phyloP scores from a whole-genome alignment of 306 rosid species.

The Malus asiatica region DNA sequence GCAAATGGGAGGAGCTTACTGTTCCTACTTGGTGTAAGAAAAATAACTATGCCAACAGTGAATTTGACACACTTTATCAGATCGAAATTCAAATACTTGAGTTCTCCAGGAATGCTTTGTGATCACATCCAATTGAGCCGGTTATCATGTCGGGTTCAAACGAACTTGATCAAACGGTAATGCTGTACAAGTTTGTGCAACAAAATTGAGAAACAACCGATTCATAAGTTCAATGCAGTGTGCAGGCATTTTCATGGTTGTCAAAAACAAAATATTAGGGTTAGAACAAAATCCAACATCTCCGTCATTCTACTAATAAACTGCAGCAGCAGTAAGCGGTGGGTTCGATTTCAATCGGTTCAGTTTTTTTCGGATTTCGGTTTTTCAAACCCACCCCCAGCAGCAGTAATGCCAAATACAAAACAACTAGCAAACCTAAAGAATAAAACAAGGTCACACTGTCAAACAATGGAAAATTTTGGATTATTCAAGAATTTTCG shows the following conservation, averaged over 20 bases:
- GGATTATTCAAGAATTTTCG: not conserved
- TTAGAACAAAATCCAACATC: not conserved
- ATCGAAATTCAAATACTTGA: not conserved
- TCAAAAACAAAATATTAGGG: not conserved
- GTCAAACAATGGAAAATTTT: too few species aligned
- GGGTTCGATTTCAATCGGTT: too few species aligned
- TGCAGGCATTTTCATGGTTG: not conserved
- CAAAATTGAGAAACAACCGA: not conserved
- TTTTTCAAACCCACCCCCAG: too few species aligned
- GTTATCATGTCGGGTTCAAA: too few species aligned
- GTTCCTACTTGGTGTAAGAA: not conserved
- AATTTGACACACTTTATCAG: not conserved
- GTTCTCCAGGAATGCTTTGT: not conserved
- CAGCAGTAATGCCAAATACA: not conserved
- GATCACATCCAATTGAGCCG: too few species aligned
- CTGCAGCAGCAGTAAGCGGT: too few species aligned
- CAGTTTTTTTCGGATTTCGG: too few species aligned
- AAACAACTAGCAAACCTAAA: not conserved
- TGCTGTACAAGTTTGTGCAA: not conserved
- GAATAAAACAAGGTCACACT: not conserved
- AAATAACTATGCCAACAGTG: not conserved
- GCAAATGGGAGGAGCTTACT: slow-evolving; percentile 3
- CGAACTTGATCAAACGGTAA: not conserved
- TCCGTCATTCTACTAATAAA: not conserved
- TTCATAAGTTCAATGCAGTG: not conserved